These are phyloP conservation scores for Astrocystis sublimbata DNA, from an alignment of 495 filamentous ascomycete genomes.

Conservation along the genomic window DNA sequence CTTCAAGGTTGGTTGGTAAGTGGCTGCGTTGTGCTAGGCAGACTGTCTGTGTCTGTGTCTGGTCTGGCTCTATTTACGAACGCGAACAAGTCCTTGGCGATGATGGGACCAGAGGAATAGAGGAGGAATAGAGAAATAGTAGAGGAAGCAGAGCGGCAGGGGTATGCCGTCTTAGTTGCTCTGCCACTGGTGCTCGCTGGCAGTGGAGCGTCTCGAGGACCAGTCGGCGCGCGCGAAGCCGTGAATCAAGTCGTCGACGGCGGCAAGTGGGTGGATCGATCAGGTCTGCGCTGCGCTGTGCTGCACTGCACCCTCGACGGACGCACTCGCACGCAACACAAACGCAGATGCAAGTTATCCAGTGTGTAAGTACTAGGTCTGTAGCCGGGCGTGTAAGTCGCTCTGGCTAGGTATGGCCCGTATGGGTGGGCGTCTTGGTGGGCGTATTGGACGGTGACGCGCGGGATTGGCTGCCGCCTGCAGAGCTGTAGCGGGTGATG, in stretches of 20 bases:
- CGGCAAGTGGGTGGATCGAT: slow-evolving; percentile 16
- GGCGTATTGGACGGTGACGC: slow-evolving; percentile 9
- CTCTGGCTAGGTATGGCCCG: too few species aligned
- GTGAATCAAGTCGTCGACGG: slow-evolving; percentile 4
- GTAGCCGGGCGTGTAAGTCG: too few species aligned
- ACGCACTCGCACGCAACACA: background rate
- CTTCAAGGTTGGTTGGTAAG: background rate
- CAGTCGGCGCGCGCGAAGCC: slow-evolving; percentile 12
- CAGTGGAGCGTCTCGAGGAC: slow-evolving; percentile 16
- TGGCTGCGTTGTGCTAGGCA: too few species aligned
- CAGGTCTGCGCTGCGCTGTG: too few species aligned
- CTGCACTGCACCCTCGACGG: background rate
- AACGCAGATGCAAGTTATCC: too few species aligned
- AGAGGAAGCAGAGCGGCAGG: too few species aligned
- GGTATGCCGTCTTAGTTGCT: background rate
- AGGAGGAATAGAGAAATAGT: too few species aligned
- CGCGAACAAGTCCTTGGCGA: background rate
- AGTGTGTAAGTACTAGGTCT: too few species aligned
- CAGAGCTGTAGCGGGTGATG: background rate
- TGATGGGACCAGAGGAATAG: background rate
- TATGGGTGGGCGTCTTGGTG: background rate
- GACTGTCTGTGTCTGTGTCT: too few species aligned
- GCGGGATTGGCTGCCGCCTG: slow-evolving; percentile 15
- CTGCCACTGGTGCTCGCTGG: background rate
- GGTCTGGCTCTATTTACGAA: background rate